phyloP scores from a whole-genome alignment of 208 protist genomes.

The Wallacemonas sp. region DNA sequence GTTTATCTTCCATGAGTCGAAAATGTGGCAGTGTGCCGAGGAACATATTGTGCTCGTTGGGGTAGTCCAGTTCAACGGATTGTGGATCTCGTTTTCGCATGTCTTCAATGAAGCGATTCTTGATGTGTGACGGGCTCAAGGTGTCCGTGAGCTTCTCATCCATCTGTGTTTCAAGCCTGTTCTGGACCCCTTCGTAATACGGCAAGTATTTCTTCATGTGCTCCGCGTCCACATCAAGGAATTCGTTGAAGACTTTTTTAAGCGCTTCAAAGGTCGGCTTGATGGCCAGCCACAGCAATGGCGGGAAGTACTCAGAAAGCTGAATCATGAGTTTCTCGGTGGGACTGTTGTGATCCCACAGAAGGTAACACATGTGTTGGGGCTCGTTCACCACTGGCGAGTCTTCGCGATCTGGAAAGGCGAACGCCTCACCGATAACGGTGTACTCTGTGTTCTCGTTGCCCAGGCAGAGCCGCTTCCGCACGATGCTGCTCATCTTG shows the following conservation, averaged over 20 bases:
- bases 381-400: slow-evolving; percentile 91
- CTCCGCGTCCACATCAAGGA: slow-evolving; percentile 87
- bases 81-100: slow-evolving; percentile 85
- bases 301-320: slow-evolving; percentile 86
- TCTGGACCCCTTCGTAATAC: slow-evolving; percentile 88
- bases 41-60: slow-evolving; percentile 79
- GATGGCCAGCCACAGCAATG: slow-evolving; percentile 89
- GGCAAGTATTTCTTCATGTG: slow-evolving; percentile 91
- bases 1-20: slow-evolving; percentile 69
- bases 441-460: slow-evolving; percentile 87
- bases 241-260: slow-evolving; percentile 86
- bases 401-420: slow-evolving; percentile 89
- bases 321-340: slow-evolving; percentile 91
- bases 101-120: slow-evolving; percentile 86
- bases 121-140: slow-evolving; percentile 76
- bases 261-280: slow-evolving; percentile 76
- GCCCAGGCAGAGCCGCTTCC: slow-evolving; percentile 76
- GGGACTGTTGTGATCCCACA: slow-evolving; percentile 90
- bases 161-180: slow-evolving; percentile 71
- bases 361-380: slow-evolving; percentile 63
- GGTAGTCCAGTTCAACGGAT: slow-evolving; percentile 82
- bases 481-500: slow-evolving; percentile 81
- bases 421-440: slow-evolving; percentile 90
- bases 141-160: slow-evolving; percentile 75
- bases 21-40: slow-evolving; percentile 84